Conservation (phyloP, 352 stramenopile species). For the Phytophthora lateralis region DNA sequence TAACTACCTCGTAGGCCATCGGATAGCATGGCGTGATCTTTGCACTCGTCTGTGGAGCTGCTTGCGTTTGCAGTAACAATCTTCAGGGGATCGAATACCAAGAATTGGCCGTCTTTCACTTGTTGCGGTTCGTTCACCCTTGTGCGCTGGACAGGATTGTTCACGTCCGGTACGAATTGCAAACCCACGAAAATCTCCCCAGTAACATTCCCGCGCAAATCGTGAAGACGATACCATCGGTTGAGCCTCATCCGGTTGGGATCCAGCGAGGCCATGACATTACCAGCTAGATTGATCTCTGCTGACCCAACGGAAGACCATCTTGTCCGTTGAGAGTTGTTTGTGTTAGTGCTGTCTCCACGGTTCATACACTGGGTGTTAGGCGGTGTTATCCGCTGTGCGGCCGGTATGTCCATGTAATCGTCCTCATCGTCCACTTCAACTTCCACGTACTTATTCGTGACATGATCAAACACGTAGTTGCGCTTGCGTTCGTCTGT, state of each 20-base stretch:
- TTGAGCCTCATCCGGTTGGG: slow-evolving; percentile 69
- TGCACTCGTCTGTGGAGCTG: slow-evolving; percentile 35
- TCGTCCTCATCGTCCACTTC: slow-evolving; percentile 69
- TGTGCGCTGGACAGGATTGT: slow-evolving; percentile 23
- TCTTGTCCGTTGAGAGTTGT: slow-evolving; percentile 50
- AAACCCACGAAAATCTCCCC: slow-evolving; percentile 86
- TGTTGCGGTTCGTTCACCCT: slow-evolving; percentile 68
- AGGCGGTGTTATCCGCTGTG: slow-evolving; percentile 27
- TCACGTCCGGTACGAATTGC: slow-evolving; percentile 70
- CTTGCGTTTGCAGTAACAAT: slow-evolving; percentile 65
- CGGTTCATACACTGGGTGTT: slow-evolving; percentile 34
- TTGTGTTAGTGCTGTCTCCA: slow-evolving; percentile 56
- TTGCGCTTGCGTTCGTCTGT: slow-evolving; percentile 77
- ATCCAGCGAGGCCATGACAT: slow-evolving; percentile 79
- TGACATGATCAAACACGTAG: slow-evolving; percentile 86
- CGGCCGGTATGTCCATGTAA: slow-evolving; percentile 33
- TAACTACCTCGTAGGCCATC: slow-evolving; percentile 82
- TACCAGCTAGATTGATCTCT: slow-evolving; percentile 86
- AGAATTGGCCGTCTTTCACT: slow-evolving; percentile 81
- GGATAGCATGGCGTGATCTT: slow-evolving; percentile 74
- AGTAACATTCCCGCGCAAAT: slow-evolving; percentile 77
- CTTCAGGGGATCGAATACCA: slow-evolving; percentile 89
- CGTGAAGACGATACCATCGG: slow-evolving; percentile 85
- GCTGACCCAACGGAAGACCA: slow-evolving; percentile 81
- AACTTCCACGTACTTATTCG: slow-evolving; percentile 87